These are phyloP conservation scores for Podospora appendiculata DNA, from an alignment of 495 filamentous ascomycete species.

Conservation along the genomic window DNA sequence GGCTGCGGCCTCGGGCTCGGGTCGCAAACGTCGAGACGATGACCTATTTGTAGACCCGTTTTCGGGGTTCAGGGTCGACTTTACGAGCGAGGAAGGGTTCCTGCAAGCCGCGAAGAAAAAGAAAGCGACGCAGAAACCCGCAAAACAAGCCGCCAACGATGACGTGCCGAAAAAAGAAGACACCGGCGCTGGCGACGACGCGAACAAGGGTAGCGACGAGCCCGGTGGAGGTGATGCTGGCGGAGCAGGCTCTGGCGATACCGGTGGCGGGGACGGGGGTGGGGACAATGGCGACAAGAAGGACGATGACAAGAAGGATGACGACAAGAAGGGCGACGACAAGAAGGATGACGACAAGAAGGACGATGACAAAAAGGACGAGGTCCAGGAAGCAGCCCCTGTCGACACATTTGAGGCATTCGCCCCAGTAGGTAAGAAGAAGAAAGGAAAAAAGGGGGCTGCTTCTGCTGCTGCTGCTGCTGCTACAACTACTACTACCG, in stretches of 20 bases:
- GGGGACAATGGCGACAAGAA: constrained; percentile 20
- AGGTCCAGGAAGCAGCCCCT: constrained; percentile 7
- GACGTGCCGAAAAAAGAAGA: constrained; percentile 39
- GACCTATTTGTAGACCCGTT: constrained; percentile 22
- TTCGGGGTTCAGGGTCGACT: constrained; percentile 30
- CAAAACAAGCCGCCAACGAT: constrained; percentile 4
- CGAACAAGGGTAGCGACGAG: constrained; percentile 13
- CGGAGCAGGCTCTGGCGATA: constrained; percentile 17
- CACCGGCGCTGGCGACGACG: constrained; percentile 16
- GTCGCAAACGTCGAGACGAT: constrained; percentile 5
- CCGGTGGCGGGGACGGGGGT: constrained; percentile 10
- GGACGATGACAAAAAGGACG: constrained; percentile 21
- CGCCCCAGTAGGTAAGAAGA: constrained; percentile 34
- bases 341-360: constrained; percentile 18
- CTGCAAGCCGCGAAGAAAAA: constrained; percentile 33
- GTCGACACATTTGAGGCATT: too few species aligned
- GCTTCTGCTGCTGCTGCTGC: constrained; percentile 7
- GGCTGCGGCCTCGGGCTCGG: background rate
- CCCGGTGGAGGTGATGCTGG: constrained; percentile 11
- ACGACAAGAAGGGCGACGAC: constrained; percentile 27
- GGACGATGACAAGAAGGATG: constrained; percentile 15
- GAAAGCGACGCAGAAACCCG: constrained; percentile 9
- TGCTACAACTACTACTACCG: constrained; percentile 2
- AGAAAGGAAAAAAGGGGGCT: constrained; percentile 30
- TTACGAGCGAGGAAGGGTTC: constrained; percentile 39